phyloP scores from a whole-genome alignment of 345 rosid genomes.

The Gossypium australe region DNA sequence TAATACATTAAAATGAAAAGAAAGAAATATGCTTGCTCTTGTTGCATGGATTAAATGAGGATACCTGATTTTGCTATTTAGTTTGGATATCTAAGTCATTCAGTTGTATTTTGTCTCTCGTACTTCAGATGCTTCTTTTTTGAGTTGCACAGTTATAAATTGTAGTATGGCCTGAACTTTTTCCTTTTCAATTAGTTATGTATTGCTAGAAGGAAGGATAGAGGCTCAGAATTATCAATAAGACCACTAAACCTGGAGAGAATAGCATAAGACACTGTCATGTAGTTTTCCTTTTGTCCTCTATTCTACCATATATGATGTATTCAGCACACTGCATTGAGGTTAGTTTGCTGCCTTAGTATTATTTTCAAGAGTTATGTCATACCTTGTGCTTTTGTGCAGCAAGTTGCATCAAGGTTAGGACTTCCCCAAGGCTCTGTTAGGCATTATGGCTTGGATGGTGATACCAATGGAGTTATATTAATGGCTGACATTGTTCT shows the following conservation, averaged over 20 bases:
- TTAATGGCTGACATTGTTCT: slow-evolving; percentile 83
- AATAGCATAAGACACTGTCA: neutral
- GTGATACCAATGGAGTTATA: slow-evolving; percentile 62
- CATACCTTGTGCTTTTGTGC: slow-evolving; percentile 17
- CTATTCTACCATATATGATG: neutral
- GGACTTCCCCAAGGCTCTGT: slow-evolving; percentile 69
- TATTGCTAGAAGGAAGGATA: neutral
- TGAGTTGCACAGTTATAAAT: neutral
- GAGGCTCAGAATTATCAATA: neutral
- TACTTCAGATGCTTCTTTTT: neutral
- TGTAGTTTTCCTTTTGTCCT: neutral
- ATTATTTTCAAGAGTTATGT: slow-evolving; percentile 9
- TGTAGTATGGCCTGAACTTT: neutral
- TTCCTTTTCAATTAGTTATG: neutral
- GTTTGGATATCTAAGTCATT: slow-evolving; percentile 4
- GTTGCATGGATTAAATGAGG: slow-evolving; percentile 1
- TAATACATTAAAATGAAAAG: neutral
- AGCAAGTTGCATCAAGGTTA: slow-evolving; percentile 77
- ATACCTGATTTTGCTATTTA: neutral
- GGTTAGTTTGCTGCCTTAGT: neutral
- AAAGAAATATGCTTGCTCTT: neutral
- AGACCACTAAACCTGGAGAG: slow-evolving; percentile 4
- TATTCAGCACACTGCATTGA: neutral
- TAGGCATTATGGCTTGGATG: slow-evolving; percentile 66
- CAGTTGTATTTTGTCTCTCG: neutral